Evolutionary conservation across 2,329 filamentous ascomycete species (phyloP), one percentile per base, ranked within the genome.

Genomic region (Zymoseptoria passerinii): DNA sequence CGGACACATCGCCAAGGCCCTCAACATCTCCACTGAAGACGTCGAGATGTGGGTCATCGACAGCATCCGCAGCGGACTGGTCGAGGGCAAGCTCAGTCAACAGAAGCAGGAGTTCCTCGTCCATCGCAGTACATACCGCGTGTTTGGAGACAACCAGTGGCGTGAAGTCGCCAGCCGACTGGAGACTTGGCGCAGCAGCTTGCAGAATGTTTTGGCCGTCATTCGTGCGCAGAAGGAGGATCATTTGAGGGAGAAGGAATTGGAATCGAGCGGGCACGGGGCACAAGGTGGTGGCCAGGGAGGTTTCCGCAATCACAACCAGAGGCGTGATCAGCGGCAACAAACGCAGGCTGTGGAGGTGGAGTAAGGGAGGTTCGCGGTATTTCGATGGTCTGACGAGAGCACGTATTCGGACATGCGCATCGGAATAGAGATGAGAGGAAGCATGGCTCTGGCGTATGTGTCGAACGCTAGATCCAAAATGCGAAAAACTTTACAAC

Each of bases 21-120:
- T 99, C 52, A 88, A 94, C 75, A 86, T 99, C 57, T 85, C 90
- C 51, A 72, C 78, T 52, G 86, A 89, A 64, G 90, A 97, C 63
- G 90, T 97, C 49, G 94, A 99, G 81, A 88, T 92, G 82, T 99
- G 94, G 94, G 90, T 95, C 66, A 99, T 99, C 70, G 94, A 99
- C 74, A 92, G 95, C 67, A 96, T 99, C 77, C 90, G 94, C 66
- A 90, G 92, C 52, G 91, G 92, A 35, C 85, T 99, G 44, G 90
- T 99, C 55, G 94, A 99, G 80, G 94, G 94, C 73, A 95, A 95
- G 78, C 85, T 99, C 67, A 94, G 89, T 59, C 94, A 99, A 79
- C 83, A 92, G 73, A 91, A 90, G 74, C 84, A 90, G 73, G 89
- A 92, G 63, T 97, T 99, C 82, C 82, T 96, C 56, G 90, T 99